Evolutionary conservation across 805 yeast genomes (phyloP).

Genomic region (Wickerhamiella alocasiicola): DNA sequence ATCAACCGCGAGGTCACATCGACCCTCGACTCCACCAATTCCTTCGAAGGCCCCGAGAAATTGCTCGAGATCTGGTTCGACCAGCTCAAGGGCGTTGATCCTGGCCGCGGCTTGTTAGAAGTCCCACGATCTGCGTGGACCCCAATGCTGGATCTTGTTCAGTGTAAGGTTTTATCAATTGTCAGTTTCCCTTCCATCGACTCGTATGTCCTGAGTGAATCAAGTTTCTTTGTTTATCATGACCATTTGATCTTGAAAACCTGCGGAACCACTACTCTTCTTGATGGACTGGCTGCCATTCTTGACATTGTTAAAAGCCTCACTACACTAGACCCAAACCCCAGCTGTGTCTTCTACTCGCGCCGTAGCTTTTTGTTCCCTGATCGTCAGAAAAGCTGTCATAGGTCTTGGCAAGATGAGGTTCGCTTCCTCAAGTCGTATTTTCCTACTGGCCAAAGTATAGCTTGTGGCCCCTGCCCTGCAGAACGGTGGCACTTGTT

Average conservation of each 20-base stretch:
- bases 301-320: constrained; percentile 38
- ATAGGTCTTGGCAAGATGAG: constrained; percentile 75
- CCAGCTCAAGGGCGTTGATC: constrained; percentile 31
- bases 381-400: constrained; percentile 65
- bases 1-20: constrained; percentile 73
- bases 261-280: constrained; percentile 90
- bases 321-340: constrained; percentile 31
- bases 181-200: constrained; percentile 53
- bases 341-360: constrained; percentile 72
- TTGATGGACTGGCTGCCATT: constrained; percentile 58
- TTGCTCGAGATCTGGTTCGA: constrained; percentile 82
- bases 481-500: constrained; percentile 85
- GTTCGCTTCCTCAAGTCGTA: constrained; percentile 52
- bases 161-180: constrained; percentile 77
- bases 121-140: constrained; percentile 63
- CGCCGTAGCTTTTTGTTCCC: constrained; percentile 92
- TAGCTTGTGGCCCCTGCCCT: constrained; percentile 67
- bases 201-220: constrained; percentile 78
- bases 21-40: constrained; percentile 73
- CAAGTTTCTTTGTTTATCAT: constrained; percentile 77
- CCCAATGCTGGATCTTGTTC: constrained; percentile 61
- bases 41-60: constrained; percentile 97
- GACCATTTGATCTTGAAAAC: constrained; percentile 82
- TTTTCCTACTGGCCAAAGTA: constrained; percentile 51
- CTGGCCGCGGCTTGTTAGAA: constrained; percentile 37